phyloP scores from a whole-genome alignment of 495 filamentous ascomycete genomes.

The Tuber umbilicatum region DNA sequence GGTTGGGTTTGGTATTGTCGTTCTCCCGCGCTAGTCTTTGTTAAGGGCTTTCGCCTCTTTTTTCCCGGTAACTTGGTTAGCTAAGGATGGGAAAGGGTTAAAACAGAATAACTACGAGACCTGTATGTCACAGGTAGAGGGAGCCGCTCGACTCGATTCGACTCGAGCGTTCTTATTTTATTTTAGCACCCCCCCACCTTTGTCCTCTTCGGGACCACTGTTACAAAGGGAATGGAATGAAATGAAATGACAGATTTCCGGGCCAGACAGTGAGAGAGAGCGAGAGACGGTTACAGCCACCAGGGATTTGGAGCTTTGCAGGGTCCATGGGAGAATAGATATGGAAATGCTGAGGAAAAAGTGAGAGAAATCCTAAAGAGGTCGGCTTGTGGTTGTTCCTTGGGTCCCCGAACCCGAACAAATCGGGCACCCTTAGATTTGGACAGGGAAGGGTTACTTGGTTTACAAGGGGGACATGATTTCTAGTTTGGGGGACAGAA shows the following conservation, averaged over 20 bases:
- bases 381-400: neutral
- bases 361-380: neutral
- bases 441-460: neutral
- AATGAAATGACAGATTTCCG: neutral
- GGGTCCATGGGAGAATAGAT: neutral
- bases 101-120: constrained; percentile 28
- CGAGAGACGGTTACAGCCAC: neutral
- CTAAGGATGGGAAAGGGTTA: constrained; percentile 14
- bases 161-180: neutral
- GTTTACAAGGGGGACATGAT: neutral
- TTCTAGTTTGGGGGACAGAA: constrained; percentile 14
- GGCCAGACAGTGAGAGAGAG: neutral
- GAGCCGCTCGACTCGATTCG: neutral
- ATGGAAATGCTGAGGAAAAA: constrained; percentile 1
- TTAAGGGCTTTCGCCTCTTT: constrained; percentile 5
- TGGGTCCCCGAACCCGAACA: neutral
- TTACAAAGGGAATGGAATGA: neutral
- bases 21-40: constrained; percentile 14
- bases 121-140: neutral
- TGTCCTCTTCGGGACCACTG: neutral
- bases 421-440: neutral
- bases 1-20: constrained; percentile 19
- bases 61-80: constrained; percentile 37
- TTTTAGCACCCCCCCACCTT: neutral
- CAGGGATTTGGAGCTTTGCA: neutral